Evolutionary conservation across 2,329 filamentous ascomycete species (phyloP), one percentile per base, ranked within the genome.

Genomic region (Zymoseptoria brevis): DNA sequence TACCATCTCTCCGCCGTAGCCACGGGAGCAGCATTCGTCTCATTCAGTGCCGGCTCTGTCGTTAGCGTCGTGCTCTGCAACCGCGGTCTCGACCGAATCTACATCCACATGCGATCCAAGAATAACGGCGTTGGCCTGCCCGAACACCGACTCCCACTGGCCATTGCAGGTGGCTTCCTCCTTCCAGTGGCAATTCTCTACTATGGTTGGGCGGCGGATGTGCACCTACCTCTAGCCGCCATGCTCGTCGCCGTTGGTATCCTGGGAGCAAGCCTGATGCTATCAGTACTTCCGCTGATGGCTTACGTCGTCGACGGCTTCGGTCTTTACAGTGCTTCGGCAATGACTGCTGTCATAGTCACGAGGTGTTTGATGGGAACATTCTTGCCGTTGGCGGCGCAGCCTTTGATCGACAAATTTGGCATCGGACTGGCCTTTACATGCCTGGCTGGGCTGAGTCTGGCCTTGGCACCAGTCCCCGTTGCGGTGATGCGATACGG

Each of bases 121-220:
- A 67, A 41, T 65, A 70, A 63, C 55, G 57, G 62, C 26, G 21
- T 60, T 2, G 60, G 62, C 9, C 72, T 69, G 19, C 85, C 86
- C 0, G 86, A 89, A 64, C 84, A 81, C 65, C 82, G 86, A n/a
- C 75, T 86, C 0, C 84, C 84, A 0, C 73, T 86, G 2, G 80
- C 84, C 71, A 67, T 83, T 9, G 73, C 80, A 0, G 81, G 80
- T 0, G 79, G 79, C 0, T 50, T 85, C 0, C 59, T 85, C 1
- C 75, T 81, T 0, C 81, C 83, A 0, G 63, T 76, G 0, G 80
- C 81, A 0, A 69, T 85, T 1, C 81, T 83, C 62, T 77, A 80
- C 67, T 86, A 85, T 63, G 83, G 82, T 48, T 85, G 82, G 82
- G 75, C 75, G 0, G 80, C 80, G 0, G 74, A 83, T 57, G 72